Base-by-base conservation (phyloP, 2,329 filamentous ascomycete genomes). In the Clarireedia sp. region DNA sequence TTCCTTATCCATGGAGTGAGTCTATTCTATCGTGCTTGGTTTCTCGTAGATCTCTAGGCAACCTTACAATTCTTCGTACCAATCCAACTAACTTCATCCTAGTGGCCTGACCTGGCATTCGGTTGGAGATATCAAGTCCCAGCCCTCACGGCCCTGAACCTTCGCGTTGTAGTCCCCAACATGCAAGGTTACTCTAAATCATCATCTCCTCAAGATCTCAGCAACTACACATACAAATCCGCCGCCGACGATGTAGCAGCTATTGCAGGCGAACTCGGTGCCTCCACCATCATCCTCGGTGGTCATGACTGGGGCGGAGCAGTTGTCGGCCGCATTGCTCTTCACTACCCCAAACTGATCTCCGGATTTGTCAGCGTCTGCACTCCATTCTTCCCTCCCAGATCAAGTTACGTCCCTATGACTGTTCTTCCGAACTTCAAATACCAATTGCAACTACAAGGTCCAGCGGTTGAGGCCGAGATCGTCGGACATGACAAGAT, bases 111-210 rank as follows among this genome's bases (percentile, higher is more conserved):
- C 29, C 45, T 94, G 17, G 81, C 82, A 8, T 83, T 90, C 67
- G 90, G 87, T 67, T 97, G 92, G 92, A 85, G 91, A 59, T 86
- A 89, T 71, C 91, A 96, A 71, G 87, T 96, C 57, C 90, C 91
- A 0, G 72, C 82, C 63, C 78, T 97, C 21, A 71, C 87, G 36
- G 78, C 83, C 5, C 75, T 89, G 55, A 86, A 86, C 21, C 80
- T 92, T 61, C 82, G 87, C 55, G 89, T 96, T 54, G 82, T 97
- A 23, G 89, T 83, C 10, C 87, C 90, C 0, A 90, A 96, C 19
- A 85, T 90, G 77, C 79, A 95, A 64, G 92, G 92, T 60, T 97
- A 94, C 69, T 89, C 87, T 24, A 79, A 82, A 57, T 94, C 89
- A 24, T 86, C 78, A 57, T 83, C 87, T 0, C 87, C 87, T 0